phyloP scores from a whole-genome alignment of 164 flowering plant species.

The Chimonanthus salicifolius region DNA sequence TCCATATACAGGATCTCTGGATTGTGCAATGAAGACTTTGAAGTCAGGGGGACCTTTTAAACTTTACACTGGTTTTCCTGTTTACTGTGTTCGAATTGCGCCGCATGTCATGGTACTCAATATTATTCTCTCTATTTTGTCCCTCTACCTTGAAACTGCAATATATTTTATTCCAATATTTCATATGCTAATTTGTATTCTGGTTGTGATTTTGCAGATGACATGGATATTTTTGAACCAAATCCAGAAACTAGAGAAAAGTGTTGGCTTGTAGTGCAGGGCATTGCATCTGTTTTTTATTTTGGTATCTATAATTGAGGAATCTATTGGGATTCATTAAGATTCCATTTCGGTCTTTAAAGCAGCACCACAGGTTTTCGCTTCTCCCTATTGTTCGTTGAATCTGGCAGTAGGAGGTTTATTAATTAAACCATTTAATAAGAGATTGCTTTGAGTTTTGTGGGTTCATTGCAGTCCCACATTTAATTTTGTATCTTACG shows the following conservation, averaged over 20 bases:
- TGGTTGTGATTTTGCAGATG: slow-evolving; percentile 52
- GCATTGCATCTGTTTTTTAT: background rate
- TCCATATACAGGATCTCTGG: slow-evolving; percentile 83
- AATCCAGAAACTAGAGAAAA: slow-evolving; percentile 67
- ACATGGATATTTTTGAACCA: slow-evolving; percentile 97
- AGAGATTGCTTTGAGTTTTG: slow-evolving; percentile 2
- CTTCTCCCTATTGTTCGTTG: background rate
- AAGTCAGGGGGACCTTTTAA: slow-evolving; percentile 89
- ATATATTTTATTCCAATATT: background rate
- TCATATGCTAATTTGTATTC: slow-evolving; percentile 1
- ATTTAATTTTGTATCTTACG: too few relatives aligned
- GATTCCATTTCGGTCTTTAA: background rate
- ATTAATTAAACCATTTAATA: background rate
- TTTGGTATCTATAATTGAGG: background rate
- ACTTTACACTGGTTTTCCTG: slow-evolving; percentile 93
- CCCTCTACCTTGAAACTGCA: background rate
- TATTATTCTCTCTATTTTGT: background rate
- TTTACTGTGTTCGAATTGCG: slow-evolving; percentile 87
- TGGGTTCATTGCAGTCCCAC: background rate
- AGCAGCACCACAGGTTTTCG: slow-evolving; percentile 1
- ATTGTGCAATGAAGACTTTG: slow-evolving; percentile 83
- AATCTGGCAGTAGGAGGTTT: slow-evolving; percentile 1
- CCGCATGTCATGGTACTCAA: slow-evolving; percentile 88
- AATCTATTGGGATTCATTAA: background rate
- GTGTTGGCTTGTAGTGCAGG: slow-evolving; percentile 47